Evolutionary conservation across 2,329 filamentous ascomycete species (phyloP), one percentile per base, ranked within the genome.

Genomic region (Trichoderma oligosporum): DNA sequence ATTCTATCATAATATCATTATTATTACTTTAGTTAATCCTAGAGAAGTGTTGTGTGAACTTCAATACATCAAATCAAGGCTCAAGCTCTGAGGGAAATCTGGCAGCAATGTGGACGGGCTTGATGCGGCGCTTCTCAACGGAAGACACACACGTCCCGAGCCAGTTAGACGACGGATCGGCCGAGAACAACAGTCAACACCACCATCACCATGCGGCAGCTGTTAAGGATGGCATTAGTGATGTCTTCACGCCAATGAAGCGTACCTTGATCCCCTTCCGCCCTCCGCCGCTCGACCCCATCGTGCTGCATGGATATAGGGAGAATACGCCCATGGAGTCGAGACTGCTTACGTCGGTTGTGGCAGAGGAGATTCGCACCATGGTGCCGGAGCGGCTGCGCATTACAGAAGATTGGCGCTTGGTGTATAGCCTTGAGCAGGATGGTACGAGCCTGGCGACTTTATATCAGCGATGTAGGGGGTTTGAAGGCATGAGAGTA

Each of bases 291-390:
- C 82, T 97, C 48, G 92, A 93, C 57, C 90, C 93, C 0, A 74
- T 97, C 20, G 77, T 80, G 4, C 79, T 97, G 33, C 73, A 77
- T 20, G 88, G 88, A 35, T 90, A 86, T 71, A 77, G 78, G 58
- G 74, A 77, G 1, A 79, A 78, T 65, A 91, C 87, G 3, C 74
- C 78, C 16, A 65, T 74, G 16, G 79, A 78, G 33, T 85, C 84
- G 45, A 82, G 83, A 63, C 77, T 97, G 53, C 78, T 99, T 56
- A 87, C 81, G 16, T 76, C 78, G 48, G 81, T 85, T 9, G 77
- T 97, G 27, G 94, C 93, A 2, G 94, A 97, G 74, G 94, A 97
- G 76, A 96, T 97, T 57, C 82, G 94, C 46, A 82, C 95, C 36
- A 85, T 97, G 66, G 78, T 97, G 20, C 94, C 94, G 1, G 85